Conservation (phyloP, 345 rosid genomes). For the Syzygium jambos region DNA sequence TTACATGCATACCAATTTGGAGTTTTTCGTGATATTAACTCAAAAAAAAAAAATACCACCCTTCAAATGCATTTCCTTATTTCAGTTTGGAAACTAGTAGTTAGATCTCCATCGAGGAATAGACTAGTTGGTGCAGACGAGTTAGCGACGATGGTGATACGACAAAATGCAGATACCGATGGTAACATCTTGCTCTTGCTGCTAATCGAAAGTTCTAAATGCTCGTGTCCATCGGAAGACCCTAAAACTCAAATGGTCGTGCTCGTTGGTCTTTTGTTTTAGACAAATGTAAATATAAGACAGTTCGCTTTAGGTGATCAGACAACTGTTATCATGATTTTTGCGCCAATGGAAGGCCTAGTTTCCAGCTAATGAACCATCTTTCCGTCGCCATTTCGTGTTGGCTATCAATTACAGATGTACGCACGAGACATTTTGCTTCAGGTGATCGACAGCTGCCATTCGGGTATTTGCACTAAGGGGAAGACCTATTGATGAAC, state of each 20-base stretch:
- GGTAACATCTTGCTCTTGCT: background rate
- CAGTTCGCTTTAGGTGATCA: too few species aligned
- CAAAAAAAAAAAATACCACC: too few species aligned
- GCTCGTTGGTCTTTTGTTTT: background rate
- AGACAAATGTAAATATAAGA: background rate
- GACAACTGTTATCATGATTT: too few species aligned
- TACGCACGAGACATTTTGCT: background rate
- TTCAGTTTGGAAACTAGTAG: background rate
- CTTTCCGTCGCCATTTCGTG: too few species aligned
- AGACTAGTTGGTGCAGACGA: background rate
- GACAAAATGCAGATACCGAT: background rate
- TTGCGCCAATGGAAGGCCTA: too few species aligned
- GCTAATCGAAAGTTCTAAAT: background rate
- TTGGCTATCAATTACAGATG: too few species aligned
- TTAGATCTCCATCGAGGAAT: background rate
- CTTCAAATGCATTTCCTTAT: too few species aligned
- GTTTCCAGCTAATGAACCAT: too few species aligned
- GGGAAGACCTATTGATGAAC: background rate
- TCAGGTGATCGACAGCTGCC: background rate
- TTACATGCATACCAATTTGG: too few species aligned
- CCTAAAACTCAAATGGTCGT: background rate
- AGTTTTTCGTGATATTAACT: too few species aligned
- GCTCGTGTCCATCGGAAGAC: background rate
- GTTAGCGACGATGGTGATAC: rapidly evolving
- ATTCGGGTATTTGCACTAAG: background rate